Conservation (phyloP, 2,329 filamentous ascomycete species). For the Colletotrichum gloeosporioides region DNA sequence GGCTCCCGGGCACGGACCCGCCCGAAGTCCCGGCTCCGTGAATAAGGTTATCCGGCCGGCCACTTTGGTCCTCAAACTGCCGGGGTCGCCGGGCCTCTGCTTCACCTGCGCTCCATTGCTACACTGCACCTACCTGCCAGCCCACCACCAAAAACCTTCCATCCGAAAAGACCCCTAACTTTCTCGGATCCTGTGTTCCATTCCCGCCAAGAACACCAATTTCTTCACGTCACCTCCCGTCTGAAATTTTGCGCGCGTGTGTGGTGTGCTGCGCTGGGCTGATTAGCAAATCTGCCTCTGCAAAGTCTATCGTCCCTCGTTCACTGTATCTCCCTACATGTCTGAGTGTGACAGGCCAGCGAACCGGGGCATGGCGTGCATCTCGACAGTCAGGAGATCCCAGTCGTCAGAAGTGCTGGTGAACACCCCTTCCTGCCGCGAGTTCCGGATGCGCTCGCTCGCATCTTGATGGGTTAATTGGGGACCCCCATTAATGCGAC, state of each 20-base stretch:
- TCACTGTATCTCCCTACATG: too few species aligned
- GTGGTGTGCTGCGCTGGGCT: neutral
- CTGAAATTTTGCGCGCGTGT: neutral
- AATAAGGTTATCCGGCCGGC: slow-evolving; percentile 11
- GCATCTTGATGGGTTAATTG: neutral
- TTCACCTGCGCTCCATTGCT: neutral
- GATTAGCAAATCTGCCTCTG: neutral
- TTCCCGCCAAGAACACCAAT: neutral
- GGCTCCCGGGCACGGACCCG: neutral
- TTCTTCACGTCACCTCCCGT: neutral
- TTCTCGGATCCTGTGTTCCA: neutral
- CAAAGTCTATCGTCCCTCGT: neutral
- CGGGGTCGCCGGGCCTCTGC: neutral
- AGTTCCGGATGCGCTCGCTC: neutral
- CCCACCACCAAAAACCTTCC: neutral
- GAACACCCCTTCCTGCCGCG: neutral
- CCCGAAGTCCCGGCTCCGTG: neutral
- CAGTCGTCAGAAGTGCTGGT: neutral
- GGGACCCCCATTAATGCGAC: neutral
- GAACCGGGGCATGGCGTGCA: neutral
- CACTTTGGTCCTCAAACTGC: neutral
- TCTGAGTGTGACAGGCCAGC: neutral
- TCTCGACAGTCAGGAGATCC: neutral
- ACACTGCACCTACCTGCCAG: neutral
- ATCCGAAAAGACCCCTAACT: neutral